Evolutionary conservation across 2,329 filamentous ascomycete species (phyloP).

Genomic region (Dryadomyces sulphureus): DNA sequence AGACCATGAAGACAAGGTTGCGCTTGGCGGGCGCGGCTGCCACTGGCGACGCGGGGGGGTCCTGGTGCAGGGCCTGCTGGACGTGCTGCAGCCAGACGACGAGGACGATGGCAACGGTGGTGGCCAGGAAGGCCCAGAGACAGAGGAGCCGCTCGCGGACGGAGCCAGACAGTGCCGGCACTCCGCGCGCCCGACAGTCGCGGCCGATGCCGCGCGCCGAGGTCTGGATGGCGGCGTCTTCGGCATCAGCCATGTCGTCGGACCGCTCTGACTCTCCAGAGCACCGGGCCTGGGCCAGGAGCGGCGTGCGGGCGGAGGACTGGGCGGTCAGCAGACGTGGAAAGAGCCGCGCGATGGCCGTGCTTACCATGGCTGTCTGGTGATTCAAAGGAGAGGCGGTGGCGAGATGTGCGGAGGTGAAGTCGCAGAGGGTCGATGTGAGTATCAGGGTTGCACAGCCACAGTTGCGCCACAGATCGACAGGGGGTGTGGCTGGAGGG

Average conservation of each 20-base stretch:
- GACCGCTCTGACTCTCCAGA: constrained; percentile 16
- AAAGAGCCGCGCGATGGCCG: too few species aligned
- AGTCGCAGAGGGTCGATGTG: too few species aligned
- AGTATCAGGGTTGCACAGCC: too few species aligned
- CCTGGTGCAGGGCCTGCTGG: too few species aligned
- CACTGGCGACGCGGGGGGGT: constrained; percentile 15
- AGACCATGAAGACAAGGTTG: constrained; percentile 98
- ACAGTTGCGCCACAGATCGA: too few species aligned
- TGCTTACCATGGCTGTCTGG: constrained; percentile 6
- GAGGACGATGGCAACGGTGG: constrained; percentile 61
- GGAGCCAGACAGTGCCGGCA: constrained; percentile 20
- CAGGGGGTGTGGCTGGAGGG: too few species aligned
- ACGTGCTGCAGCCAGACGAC: constrained; percentile 67
- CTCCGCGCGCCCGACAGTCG: neutral
- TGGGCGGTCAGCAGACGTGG: constrained; percentile 10
- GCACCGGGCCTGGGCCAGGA: constrained; percentile 21
- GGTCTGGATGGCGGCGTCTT: constrained; percentile 18
- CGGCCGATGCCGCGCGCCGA: neutral
- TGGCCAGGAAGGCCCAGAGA: constrained; percentile 69
- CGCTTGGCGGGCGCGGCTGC: constrained; percentile 39
- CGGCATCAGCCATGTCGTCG: constrained; percentile 17
- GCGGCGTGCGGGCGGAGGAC: constrained; percentile 27
- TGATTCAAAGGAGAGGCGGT: neutral
- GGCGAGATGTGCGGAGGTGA: too few species aligned
- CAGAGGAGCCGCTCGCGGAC: constrained; percentile 62